Evolutionary conservation across 306 rosid species (phyloP).

Genomic region (Mucuna pruriens): DNA sequence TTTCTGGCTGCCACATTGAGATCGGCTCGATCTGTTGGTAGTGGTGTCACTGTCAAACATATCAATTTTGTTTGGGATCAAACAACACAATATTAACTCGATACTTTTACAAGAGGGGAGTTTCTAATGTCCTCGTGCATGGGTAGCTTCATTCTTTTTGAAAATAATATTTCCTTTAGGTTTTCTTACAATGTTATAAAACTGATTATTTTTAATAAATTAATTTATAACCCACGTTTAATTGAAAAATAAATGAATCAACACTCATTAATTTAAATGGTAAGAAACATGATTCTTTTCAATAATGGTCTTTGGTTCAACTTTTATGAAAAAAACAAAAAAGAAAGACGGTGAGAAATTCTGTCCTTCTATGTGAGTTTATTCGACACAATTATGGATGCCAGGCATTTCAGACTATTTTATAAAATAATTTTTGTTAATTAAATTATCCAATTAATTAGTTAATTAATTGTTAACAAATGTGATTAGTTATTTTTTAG

Average conservation of each 20-base stretch:
- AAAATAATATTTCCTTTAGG: not conserved
- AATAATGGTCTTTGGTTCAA: too few species aligned
- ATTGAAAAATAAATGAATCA: not conserved
- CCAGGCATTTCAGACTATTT: too few species aligned
- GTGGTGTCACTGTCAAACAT: conserved; percentile 25
- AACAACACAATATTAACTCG: not conserved
- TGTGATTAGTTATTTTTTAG: too few species aligned
- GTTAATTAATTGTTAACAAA: too few species aligned
- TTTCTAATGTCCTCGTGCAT: not conserved
- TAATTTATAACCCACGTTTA: not conserved
- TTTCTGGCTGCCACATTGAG: not conserved
- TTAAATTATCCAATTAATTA: too few species aligned
- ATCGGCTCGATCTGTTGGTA: not conserved
- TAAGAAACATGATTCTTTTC: too few species aligned
- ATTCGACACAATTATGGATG: too few species aligned
- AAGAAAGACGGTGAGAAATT: too few species aligned
- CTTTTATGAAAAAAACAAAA: too few species aligned
- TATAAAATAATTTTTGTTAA: too few species aligned
- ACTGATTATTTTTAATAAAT: not conserved
- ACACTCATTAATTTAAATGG: not conserved
- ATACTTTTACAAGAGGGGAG: not conserved
- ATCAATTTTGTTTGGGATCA: not conserved
- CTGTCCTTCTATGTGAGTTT: too few species aligned
- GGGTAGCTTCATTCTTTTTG: not conserved
- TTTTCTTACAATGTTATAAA: not conserved